Percentiles rank a stretch among this genome's conserved stretches.
Evolutionary conservation across 768 basidiomycete genomes (phyloP).

Genomic region (Cystobasidium tubakii): DNA sequence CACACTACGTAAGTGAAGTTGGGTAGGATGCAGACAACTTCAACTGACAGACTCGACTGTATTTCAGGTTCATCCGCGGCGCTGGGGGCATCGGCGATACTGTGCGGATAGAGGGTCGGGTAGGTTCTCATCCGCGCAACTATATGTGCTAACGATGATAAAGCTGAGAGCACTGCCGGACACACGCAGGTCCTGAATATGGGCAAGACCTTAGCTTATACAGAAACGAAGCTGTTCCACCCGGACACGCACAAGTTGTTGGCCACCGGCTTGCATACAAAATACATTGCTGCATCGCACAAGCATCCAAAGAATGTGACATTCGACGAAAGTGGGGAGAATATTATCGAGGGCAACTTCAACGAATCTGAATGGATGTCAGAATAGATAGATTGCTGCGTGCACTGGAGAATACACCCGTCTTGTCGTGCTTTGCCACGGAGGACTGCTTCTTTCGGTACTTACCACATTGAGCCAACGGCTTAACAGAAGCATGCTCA

Average conservation of each 20-base stretch:
- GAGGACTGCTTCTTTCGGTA: no score
- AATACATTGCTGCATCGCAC: conserved; percentile 42
- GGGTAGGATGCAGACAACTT: not conserved
- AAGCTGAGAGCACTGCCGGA: no score
- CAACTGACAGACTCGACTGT: conserved; percentile 20
- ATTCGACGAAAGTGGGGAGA: conserved; percentile 41
- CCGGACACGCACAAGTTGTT: conserved; percentile 40
- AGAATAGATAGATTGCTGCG: not conserved
- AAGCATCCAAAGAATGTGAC: conserved; percentile 39
- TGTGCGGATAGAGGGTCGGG: conserved; percentile 34
- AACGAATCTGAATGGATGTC: conserved; percentile 7
- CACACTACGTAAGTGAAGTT: conserved; percentile 28
- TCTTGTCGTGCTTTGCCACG: no score
- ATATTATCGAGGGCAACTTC: conserved; percentile 33
- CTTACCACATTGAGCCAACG: no score
- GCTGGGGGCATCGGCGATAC: conserved; percentile 39
- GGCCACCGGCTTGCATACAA: conserved; percentile 43
- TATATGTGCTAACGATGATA: no score
- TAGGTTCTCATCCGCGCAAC: conserved; percentile 39
- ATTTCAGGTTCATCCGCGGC: conserved; percentile 41
- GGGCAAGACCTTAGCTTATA: conserved; percentile 44
- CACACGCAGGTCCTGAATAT: not conserved
- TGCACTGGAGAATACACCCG: no score
- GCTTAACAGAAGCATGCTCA: no score
- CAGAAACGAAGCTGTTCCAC: conserved; percentile 37